Evolutionary conservation across 176 grass and related monocot genomes (phyloP), one percentile per base, ranked within the genome.

Genomic region (Melocanna baccifera): DNA sequence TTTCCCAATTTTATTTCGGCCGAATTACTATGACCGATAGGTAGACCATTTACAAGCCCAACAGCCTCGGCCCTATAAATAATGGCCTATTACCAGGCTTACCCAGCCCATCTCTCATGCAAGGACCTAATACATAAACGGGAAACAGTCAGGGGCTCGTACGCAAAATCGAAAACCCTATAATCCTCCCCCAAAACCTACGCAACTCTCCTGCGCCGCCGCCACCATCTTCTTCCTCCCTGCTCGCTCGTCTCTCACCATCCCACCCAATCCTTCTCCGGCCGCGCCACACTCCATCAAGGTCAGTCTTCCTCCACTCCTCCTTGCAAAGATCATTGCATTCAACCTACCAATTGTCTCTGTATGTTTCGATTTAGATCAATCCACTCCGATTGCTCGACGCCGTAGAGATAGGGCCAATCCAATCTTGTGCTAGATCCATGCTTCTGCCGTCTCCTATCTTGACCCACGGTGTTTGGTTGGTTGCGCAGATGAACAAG

Each of bases 401-500:
- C 47, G 62, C 39, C 39, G 18, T 45, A 36, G 39, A 6, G 69
- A 71, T 25, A 22, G 32, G 70, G 59, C 14, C 15, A 5, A 32
- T 32, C 40, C 47, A 2, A 3, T 56, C 66, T 29, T 5, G 50
- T 34, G 25, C 4, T 56, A 74, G 78, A 87, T 87, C 61, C 61
- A 15, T 32, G 14, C 29, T 20, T 9, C 16, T 39, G 6, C n/a
- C 1, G 29, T 56, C 18, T 22, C 7, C 9, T 74, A 43, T 69
- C 6, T 2, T 32, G 23, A 64, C 51, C 48, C 0, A 30, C 2
- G 4, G 7, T 26, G 51, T 65, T 48, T 28, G 13, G 0, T 52
- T 71, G 43, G 37, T 37, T 58, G 7, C 62, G 83, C 76, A 96
- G 84, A 96, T 96, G 94, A 90, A 96, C 84, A 89, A 83, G 77